Percentiles rank a stretch among this genome's conserved stretches.
Evolutionary conservation across 257 asterid genomes (phyloP).

Genomic region (Dorcoceras hygrometricum): DNA sequence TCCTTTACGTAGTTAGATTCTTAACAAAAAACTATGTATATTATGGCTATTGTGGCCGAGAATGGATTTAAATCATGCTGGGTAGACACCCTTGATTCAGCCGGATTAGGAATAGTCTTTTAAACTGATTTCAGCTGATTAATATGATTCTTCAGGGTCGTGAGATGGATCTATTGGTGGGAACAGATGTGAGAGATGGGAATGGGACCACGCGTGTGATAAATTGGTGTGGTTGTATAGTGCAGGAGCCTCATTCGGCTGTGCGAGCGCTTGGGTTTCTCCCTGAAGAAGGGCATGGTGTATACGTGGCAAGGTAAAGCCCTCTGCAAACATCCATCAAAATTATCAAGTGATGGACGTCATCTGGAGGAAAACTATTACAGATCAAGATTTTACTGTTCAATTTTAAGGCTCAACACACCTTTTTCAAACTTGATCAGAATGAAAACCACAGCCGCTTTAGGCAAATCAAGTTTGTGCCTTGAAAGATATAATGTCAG

Average conservation of each 20-base stretch:
- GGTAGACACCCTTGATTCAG: conserved; percentile 16
- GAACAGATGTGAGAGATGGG: conserved; percentile 95
- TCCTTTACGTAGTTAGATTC: background rate
- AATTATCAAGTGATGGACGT: conserved; percentile 11
- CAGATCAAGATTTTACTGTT: background rate
- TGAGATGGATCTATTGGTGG: conserved; percentile 81
- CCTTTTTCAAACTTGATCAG: conserved; percentile 6
- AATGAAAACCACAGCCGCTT: background rate
- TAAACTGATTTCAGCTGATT: conserved; percentile 15
- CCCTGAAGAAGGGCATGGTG: conserved; percentile 98
- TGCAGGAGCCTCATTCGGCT: conserved; percentile 91
- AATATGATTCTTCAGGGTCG: conserved; percentile 56
- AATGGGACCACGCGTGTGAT: conserved; percentile 82
- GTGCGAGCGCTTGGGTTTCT: conserved; percentile 98
- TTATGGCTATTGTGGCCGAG: conserved; percentile 2
- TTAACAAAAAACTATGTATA: background rate
- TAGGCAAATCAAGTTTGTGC: background rate
- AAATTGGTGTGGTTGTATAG: conserved; percentile 93
- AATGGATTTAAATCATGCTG: conserved; percentile 3
- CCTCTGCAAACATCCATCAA: conserved; percentile 13
- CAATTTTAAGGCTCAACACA: background rate
- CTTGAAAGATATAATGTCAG: background rate
- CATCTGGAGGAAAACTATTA: background rate
- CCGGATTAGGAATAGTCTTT: background rate
- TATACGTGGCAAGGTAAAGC: conserved; percentile 85